Percentiles rank a stretch among this genome's conserved stretches.
These are phyloP conservation scores for Akanthomyces uredinophilus DNA, from an alignment of 2,329 filamentous ascomycete species.

Conservation along the genomic window DNA sequence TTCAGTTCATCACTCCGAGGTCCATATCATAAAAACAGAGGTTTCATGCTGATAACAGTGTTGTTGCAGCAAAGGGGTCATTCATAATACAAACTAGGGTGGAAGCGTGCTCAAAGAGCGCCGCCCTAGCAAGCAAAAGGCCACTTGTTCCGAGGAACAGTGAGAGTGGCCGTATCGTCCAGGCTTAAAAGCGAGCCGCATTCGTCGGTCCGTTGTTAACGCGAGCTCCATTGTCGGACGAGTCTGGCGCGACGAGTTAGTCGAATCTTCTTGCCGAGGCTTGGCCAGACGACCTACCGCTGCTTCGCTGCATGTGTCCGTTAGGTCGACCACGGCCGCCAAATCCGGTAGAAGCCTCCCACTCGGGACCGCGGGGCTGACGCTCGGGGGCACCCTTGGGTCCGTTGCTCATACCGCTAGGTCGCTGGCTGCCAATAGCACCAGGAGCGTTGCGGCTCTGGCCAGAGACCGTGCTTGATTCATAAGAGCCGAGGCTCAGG, in stretches of 20 bases:
- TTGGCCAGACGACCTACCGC: conserved; percentile 42
- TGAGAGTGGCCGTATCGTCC: not conserved
- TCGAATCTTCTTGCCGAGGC: not conserved
- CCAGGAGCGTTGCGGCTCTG: conserved; percentile 48
- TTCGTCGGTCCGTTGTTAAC: conserved; percentile 31
- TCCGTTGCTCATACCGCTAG: conserved; percentile 39
- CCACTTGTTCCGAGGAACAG: not conserved
- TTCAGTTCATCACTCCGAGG: not conserved
- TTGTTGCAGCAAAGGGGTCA: not conserved
- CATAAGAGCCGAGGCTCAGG: conserved; percentile 48
- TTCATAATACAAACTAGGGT: conserved; percentile 10
- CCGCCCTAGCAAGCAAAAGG: conserved; percentile 18
- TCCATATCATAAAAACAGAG: conserved; percentile 12
- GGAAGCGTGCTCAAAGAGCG: not conserved
- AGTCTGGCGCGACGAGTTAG: conserved; percentile 28
- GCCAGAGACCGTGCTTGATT: conserved; percentile 35
- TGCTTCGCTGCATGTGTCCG: conserved; percentile 57
- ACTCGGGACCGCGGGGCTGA: conserved; percentile 60
- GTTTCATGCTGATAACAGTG: not conserved
- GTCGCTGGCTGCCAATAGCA: conserved; percentile 61
- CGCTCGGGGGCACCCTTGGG: conserved; percentile 49
- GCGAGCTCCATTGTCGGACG: conserved; percentile 39
- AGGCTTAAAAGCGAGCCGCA: conserved; percentile 16
- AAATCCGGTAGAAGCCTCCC: conserved; percentile 53
- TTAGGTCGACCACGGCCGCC: conserved; percentile 49